phyloP scores from a whole-genome alignment of 768 basidiomycete genomes.

The Psilocybe cyanescens region DNA sequence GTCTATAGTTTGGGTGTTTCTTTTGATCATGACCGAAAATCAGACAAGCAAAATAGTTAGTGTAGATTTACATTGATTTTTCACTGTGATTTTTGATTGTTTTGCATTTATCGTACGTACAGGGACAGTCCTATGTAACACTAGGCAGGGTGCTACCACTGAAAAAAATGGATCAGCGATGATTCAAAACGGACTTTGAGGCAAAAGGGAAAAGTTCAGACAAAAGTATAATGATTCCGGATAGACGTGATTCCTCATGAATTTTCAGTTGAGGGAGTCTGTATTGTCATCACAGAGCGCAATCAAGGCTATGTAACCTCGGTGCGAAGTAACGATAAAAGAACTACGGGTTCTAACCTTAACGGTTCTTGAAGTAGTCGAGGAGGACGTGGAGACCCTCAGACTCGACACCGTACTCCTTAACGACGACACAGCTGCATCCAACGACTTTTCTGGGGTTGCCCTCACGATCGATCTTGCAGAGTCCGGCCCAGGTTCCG shows the following conservation, averaged over 20 bases:
- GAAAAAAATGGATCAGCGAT: conserved; percentile 12
- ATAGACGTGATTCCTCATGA: conserved; percentile 77
- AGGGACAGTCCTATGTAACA: background rate
- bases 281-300: conserved; percentile 69
- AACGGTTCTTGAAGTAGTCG: conserved; percentile 97
- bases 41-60: conserved; percentile 2
- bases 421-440: conserved; percentile 95
- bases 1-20: conserved; percentile 5
- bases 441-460: conserved; percentile 96
- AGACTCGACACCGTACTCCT: conserved; percentile 94
- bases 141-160: background rate
- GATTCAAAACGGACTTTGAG: background rate
- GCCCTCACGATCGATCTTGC: conserved; percentile 99
- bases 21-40: background rate
- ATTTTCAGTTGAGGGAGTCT: conserved; percentile 93
- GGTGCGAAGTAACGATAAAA: conserved; percentile 7
- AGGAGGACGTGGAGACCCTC: conserved; percentile 94
- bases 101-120: background rate
- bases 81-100: background rate
- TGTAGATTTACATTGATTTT: background rate
- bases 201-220: conserved; percentile 53
- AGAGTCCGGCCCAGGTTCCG: conserved; percentile 97
- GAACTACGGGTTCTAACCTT: conserved; percentile 41
- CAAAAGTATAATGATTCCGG: conserved; percentile 84
- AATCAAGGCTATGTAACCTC: background rate